Evolutionary conservation across 2,329 filamentous ascomycete genomes (phyloP).

Genomic region (Sporothrix schenckii): DNA sequence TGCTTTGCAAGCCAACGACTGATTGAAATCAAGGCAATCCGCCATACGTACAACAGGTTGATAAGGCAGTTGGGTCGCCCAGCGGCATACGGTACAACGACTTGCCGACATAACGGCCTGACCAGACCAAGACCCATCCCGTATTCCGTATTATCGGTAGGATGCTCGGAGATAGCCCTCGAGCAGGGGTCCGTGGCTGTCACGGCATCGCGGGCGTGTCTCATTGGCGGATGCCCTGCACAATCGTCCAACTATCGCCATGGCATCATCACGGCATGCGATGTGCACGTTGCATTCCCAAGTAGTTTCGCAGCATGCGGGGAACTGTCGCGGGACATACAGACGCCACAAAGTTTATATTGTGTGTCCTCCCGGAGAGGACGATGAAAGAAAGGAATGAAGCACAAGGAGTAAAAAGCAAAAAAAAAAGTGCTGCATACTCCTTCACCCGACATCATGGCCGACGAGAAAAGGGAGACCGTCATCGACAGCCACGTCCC

Average conservation of each 20-base stretch:
- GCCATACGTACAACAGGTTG: too few relatives aligned
- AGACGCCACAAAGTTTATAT: not conserved
- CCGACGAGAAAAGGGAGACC: not conserved
- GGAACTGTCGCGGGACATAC: not conserved
- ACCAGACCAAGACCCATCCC: too few relatives aligned
- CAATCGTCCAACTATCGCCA: not conserved
- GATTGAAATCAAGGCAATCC: too few relatives aligned
- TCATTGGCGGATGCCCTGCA: not conserved
- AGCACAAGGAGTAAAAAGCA: not conserved
- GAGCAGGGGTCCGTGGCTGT: not conserved
- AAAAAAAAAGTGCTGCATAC: not conserved
- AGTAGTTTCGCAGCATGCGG: not conserved
- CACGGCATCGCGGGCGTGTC: not conserved
- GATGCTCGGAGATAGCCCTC: too few relatives aligned
- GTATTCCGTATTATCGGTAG: too few relatives aligned
- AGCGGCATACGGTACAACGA: too few relatives aligned
- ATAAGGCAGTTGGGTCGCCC: too few relatives aligned
- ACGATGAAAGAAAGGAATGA: not conserved
- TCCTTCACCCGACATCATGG: not conserved
- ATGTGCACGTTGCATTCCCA: slow-evolving; percentile 9
- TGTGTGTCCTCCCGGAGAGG: not conserved
- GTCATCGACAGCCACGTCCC: not conserved
- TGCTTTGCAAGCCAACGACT: too few relatives aligned
- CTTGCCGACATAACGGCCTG: too few relatives aligned
- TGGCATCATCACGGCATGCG: not conserved